Percentiles rank a stretch among this genome's conserved stretches.
phyloP scores from a whole-genome alignment of 192 early-diverging fungal species.

The Coemansia sp. region DNA sequence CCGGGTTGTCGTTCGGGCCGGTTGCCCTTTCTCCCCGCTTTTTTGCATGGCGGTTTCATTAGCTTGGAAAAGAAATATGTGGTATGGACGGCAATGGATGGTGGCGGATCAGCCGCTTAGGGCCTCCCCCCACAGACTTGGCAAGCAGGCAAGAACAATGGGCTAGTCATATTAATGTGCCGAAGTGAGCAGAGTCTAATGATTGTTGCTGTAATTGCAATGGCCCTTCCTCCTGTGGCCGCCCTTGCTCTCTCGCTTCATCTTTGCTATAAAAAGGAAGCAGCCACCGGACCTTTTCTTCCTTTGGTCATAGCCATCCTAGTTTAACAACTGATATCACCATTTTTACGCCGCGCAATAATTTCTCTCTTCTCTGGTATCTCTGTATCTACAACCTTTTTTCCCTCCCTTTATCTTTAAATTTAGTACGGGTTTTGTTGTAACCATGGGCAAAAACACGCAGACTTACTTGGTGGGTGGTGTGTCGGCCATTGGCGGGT shows the following conservation, averaged over 20 bases:
- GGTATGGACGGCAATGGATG: constrained; percentile 3
- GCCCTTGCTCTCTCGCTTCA: background rate
- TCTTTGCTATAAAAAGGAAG: background rate
- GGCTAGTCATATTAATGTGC: constrained; percentile 1
- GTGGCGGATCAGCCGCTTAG: constrained; percentile 7
- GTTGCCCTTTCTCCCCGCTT: background rate
- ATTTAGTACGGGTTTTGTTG: background rate
- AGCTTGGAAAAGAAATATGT: background rate
- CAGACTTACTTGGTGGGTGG: constrained; percentile 44
- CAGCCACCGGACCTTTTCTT: background rate
- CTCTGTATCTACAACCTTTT: background rate
- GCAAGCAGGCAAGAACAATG: background rate
- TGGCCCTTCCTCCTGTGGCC: constrained; percentile 53
- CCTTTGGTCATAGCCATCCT: background rate
- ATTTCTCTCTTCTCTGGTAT: background rate
- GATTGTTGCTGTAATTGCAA: constrained; percentile 62
- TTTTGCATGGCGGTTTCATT: background rate
- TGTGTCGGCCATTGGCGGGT: constrained; percentile 63
- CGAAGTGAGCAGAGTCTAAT: constrained; percentile 13
- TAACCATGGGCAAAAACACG: constrained; percentile 20
- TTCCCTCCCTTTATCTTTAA: background rate
- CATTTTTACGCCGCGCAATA: background rate
- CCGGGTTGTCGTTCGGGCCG: background rate
- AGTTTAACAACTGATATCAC: constrained; percentile 28
- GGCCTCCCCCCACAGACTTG: constrained; percentile 5